Base-by-base conservation (phyloP, 2,329 filamentous ascomycete species). In the Eutypa lata region DNA sequence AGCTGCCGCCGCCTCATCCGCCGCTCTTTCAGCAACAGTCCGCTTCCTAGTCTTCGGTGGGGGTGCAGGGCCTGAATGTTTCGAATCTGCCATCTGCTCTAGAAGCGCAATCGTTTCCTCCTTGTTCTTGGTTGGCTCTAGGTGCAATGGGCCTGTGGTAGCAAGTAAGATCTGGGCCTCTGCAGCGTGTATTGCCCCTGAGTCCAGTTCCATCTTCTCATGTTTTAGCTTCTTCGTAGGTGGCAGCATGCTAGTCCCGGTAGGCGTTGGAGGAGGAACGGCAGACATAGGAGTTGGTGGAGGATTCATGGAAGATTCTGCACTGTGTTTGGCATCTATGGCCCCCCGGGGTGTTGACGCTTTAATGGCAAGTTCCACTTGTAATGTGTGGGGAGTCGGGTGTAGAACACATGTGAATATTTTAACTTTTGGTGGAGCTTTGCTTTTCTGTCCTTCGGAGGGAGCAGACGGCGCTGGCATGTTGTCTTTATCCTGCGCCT, bases 21-120 rank as follows among this genome's bases (percentile, higher is more conserved):
- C 93, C 8, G 91, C 94, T 76, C 97, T 84, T 68, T 99, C 93
- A 8, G 94, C 94, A 18, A 95, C 87, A 0, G 94, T 99, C 57
- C 93, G 86, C 78, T 99, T 97, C 53, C 94, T 81, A 7, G 87
- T 87, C 77, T 96, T 97, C 3, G 91, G 91, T 55, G 88, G 82
- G 1, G 94, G 93, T 10, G 91, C 87, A 43, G 84, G 77, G 48
- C 88, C 83, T 28, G 84, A 82, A 68, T 97, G 90, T 52, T 91
- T 84, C 7, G 91, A 88, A 68, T 95, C 89, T 19, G 83, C 79
- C 61, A 93, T 77, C 18, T 80, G 77, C 28, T 90, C 84, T 3
- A 97, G 77, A 3, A 95, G 78, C 11, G 79, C 78, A 47, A 91
- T 86, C 1, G 85, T 86, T 59, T 91, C 87, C 47, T 84, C 83